Conservation (phyloP, 1,284 basidiomycete species). For the Pisolithus thermaeus region DNA sequence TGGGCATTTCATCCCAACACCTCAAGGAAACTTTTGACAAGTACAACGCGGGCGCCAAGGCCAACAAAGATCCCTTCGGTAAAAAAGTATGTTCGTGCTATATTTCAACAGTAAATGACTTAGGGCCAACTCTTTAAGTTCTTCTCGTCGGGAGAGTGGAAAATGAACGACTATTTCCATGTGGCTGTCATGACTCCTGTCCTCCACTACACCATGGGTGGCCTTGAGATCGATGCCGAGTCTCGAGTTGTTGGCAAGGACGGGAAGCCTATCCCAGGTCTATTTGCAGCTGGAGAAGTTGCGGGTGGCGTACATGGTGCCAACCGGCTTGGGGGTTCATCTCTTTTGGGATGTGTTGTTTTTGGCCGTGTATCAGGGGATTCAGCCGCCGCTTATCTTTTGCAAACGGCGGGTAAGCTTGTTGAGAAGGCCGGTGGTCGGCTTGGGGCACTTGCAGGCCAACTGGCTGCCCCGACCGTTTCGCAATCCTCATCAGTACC, state of each 20-base stretch:
- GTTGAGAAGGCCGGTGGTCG: constrained; percentile 75
- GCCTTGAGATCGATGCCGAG: constrained; percentile 88
- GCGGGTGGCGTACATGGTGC: constrained; percentile 98
- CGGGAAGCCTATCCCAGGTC: constrained; percentile 79
- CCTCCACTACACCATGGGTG: constrained; percentile 97
- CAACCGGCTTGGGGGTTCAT: constrained; percentile 90
- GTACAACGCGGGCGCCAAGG: constrained; percentile 78
- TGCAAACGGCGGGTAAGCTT: constrained; percentile 47
- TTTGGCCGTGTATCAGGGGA: constrained; percentile 96
- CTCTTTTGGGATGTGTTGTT: constrained; percentile 88
- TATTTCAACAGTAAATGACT: constrained; percentile 2
- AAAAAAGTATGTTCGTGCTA: constrained; percentile 59
- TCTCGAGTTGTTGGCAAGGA: constrained; percentile 74
- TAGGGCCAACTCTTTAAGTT: constrained; percentile 46
- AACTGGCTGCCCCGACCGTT: constrained; percentile 46
- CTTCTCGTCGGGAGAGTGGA: constrained; percentile 83
- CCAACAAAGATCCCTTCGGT: constrained; percentile 91
- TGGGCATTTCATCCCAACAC: constrained; percentile 70
- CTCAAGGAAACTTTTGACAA: constrained; percentile 91
- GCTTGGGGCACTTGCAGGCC: constrained; percentile 74
- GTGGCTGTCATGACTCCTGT: constrained; percentile 95
- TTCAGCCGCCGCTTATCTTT: constrained; percentile 58
- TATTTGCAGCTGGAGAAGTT: constrained; percentile 93
- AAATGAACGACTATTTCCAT: constrained; percentile 84
- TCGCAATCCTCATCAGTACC: constrained; percentile 23